These are phyloP conservation scores for Sporothrix phasma DNA, from an alignment of 2,329 filamentous ascomycete genomes.

Conservation along the genomic window DNA sequence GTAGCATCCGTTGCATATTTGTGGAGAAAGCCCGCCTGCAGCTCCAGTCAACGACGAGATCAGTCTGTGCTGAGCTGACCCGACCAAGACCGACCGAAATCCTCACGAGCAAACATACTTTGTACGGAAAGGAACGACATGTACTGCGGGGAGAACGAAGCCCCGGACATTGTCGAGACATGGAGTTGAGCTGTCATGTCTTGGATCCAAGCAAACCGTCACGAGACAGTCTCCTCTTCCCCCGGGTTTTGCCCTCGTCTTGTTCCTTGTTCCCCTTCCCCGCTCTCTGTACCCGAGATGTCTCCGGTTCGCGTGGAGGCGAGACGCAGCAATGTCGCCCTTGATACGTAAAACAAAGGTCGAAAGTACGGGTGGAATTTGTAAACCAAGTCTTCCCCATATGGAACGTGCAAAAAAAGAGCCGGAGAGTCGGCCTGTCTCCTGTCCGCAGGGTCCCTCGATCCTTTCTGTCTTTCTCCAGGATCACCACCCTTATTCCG, in stretches of 20 bases:
- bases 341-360: background rate
- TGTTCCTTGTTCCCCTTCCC: too few relatives aligned
- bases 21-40: background rate
- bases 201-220: background rate
- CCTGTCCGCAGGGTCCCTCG: background rate
- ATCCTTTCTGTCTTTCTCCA: background rate
- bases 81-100: background rate
- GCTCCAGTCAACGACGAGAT: background rate
- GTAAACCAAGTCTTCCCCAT: too few relatives aligned
- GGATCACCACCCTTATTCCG: too few relatives aligned
- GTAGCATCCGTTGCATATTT: constrained; percentile 1
- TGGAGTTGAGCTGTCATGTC: too few relatives aligned
- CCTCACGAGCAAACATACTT: background rate
- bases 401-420: background rate
- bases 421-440: background rate
- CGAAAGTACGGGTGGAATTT: background rate
- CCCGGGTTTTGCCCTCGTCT: too few relatives aligned
- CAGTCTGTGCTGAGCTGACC: too few relatives aligned
- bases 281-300: too few relatives aligned
- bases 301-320: too few relatives aligned
- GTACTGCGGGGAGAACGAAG: background rate
- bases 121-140: background rate
- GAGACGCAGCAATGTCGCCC: background rate
- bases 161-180: too few relatives aligned
- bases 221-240: too few relatives aligned